These are phyloP conservation scores for Aaosphaeria arxii DNA, from an alignment of 2,329 filamentous ascomycete genomes.

Conservation along the genomic window DNA sequence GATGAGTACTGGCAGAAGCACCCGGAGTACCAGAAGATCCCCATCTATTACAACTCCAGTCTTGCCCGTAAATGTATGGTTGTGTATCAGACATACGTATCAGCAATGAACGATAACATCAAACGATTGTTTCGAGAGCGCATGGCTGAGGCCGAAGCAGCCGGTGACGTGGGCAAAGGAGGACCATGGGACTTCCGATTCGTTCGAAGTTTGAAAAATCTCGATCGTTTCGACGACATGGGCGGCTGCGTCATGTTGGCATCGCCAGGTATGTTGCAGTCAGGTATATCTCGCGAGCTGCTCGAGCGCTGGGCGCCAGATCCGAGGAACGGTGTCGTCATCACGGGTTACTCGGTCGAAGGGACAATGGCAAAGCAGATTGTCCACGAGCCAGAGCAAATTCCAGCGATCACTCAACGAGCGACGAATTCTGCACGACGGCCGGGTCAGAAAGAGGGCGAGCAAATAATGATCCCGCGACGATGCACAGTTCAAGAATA, in stretches of 20 bases:
- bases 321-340: constrained; percentile 95
- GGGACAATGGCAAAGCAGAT: constrained; percentile 97
- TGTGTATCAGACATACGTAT: constrained; percentile 96
- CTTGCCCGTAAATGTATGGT: constrained; percentile 96
- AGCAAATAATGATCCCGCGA: constrained; percentile 86
- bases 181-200: constrained; percentile 97
- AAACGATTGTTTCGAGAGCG: constrained; percentile 90
- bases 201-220: constrained; percentile 84
- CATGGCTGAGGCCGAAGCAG: constrained; percentile 85
- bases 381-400: constrained; percentile 90
- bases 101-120: constrained; percentile 99
- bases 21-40: constrained; percentile 79
- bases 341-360: constrained; percentile 97
- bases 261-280: constrained; percentile 97
- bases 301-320: constrained; percentile 95
- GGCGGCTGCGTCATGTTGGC: constrained; percentile 96
- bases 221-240: constrained; percentile 94
- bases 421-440: constrained; percentile 52
- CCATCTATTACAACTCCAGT: constrained; percentile 97
- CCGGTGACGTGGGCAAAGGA: constrained; percentile 69
- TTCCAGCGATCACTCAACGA: constrained; percentile 83
- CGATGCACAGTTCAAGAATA: constrained; percentile 92
- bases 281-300: constrained; percentile 87
- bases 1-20: constrained; percentile 97
- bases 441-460: constrained; percentile 64